Conservation (phyloP, 75 land plant genomes). For the Sequoia sempervirens region DNA sequence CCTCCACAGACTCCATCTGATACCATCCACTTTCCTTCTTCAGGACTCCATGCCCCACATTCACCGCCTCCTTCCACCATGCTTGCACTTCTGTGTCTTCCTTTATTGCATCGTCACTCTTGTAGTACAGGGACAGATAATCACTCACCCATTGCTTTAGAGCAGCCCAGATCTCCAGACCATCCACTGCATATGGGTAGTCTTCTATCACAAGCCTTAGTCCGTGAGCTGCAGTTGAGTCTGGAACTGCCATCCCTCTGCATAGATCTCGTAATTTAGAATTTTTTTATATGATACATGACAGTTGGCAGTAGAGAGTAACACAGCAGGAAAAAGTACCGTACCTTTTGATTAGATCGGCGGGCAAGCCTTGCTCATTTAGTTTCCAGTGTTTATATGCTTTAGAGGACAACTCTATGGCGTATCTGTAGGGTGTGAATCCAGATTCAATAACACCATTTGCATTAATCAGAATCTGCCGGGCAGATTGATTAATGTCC, state of each 20-base stretch:
- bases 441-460: slow-evolving; percentile 19
- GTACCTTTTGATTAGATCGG: slow-evolving; percentile 31
- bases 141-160: slow-evolving; percentile 32
- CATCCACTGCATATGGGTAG: too few species aligned
- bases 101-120: slow-evolving; percentile 9
- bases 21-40: slow-evolving; percentile 28
- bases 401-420: slow-evolving; percentile 25
- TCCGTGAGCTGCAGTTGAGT: slow-evolving; percentile 36
- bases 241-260: slow-evolving; percentile 59
- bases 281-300: background rate
- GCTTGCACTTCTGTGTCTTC: slow-evolving; percentile 32
- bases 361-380: slow-evolving; percentile 30
- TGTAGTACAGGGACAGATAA: slow-evolving; percentile 25
- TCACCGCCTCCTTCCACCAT: slow-evolving; percentile 38
- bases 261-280: background rate
- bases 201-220: slow-evolving; percentile 24
- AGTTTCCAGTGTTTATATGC: slow-evolving; percentile 22
- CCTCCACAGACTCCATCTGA: slow-evolving; percentile 1
- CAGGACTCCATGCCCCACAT: slow-evolving; percentile 35
- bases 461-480: slow-evolving; percentile 25
- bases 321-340: background rate
- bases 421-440: slow-evolving; percentile 19
- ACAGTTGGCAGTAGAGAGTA: too few species aligned
- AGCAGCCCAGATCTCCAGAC: background rate
- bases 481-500: slow-evolving; percentile 31